Base-by-base conservation (phyloP, 2,329 filamentous ascomycete genomes). In the Sporothrix curviconia region DNA sequence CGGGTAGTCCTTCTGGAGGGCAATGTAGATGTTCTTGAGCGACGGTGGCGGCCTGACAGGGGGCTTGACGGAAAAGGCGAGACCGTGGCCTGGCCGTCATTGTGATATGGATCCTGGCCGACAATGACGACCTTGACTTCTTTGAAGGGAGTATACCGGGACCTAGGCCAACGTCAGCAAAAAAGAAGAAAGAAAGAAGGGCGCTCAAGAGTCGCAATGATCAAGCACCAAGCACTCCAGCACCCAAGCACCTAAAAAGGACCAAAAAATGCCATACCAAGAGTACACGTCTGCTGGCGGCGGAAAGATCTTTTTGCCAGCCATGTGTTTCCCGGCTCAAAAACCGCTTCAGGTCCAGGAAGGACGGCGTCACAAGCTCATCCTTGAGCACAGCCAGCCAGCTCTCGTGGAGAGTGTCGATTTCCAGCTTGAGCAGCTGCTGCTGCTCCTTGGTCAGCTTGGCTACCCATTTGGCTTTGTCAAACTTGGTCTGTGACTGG, bases 91-190 rank as follows among this genome's bases (percentile, higher is more conserved):
- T 99, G 94, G 72, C 95, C 95, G 70, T 84, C 72, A 70, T 95
- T 95, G 76, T 99, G 94, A 72, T 99, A 99, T 3, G 94, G 94
- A 70, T 99, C 94, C 75, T 99, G 94, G 63, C 94, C 94, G 56
- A 97, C 73, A 67, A 99, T 91, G 60, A 99, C 92, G 58, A 89
- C 88, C 72, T 95, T 96, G 70, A 97, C 92, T 14, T 80, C 86
- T 74, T 86, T 77, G 65, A 99, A 85, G 7, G 94, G 92, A 0
- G 92, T 96, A 71, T 95, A 88, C 25, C 91, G 88, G 60, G 92
- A 96, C 92, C 92, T 96, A 59, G 30, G 15, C 3, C 32, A 11
- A 51, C 11, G 12, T 4, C 7, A 28, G 32, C n/a, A n/a, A n/a
- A n/a, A n/a, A n/a, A n/a, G n/a, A n/a, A n/a, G n/a, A n/a, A n/a